phyloP scores from a whole-genome alignment of 1,139 yeast genomes.

The Pneumocystis wakefieldiae region DNA sequence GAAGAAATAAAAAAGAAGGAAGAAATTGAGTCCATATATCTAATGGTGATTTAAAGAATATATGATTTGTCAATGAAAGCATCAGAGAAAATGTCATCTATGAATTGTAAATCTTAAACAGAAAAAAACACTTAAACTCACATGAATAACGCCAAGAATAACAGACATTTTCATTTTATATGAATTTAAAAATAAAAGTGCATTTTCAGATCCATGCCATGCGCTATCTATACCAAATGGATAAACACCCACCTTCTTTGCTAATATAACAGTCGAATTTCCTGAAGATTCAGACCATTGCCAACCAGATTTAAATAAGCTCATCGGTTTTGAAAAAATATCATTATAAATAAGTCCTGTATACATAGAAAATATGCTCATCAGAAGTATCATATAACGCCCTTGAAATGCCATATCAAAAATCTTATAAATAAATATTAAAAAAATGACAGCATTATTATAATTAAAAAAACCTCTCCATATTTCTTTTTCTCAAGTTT shows the following conservation, averaged over 20 bases:
- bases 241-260: constrained; percentile 52
- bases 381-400: constrained; percentile 69
- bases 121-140: background rate
- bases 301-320: constrained; percentile 81
- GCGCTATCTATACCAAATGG: constrained; percentile 80
- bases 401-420: constrained; percentile 94
- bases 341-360: constrained; percentile 91
- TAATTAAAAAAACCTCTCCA: constrained; percentile 38
- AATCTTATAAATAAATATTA: constrained; percentile 24
- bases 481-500: constrained; percentile 48
- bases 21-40: constrained; percentile 87
- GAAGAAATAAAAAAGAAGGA: constrained; percentile 91
- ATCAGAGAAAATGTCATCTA: constrained; percentile 72
- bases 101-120: background rate
- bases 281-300: constrained; percentile 63
- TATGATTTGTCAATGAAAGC: constrained; percentile 70
- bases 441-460: background rate
- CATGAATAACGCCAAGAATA: constrained; percentile 79
- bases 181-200: constrained; percentile 75
- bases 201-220: constrained; percentile 96
- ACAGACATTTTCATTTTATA: constrained; percentile 93
- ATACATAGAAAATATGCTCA: constrained; percentile 88
- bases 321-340: constrained; percentile 77
- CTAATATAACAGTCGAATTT: constrained; percentile 44
- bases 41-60: constrained; percentile 56